Conservation (phyloP, 495 filamentous ascomycete genomes). For the Aspergillus asperescens region DNA sequence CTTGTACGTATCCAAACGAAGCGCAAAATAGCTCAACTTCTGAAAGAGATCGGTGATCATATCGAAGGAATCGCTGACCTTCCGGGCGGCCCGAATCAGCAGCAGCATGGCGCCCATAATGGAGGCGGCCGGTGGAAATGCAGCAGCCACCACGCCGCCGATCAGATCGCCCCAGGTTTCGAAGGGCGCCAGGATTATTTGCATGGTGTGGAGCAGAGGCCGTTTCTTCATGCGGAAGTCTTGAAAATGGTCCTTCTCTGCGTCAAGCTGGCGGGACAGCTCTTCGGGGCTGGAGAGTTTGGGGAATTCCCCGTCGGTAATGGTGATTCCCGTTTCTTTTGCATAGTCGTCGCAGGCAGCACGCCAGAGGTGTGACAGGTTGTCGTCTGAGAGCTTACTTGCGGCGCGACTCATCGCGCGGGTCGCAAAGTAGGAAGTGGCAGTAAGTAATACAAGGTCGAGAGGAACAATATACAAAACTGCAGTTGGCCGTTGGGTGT, state of each 20-base stretch:
- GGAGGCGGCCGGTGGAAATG: slow-evolving; percentile 24
- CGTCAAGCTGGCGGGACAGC: not conserved
- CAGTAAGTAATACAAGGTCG: too few species aligned
- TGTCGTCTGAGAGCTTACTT: not conserved
- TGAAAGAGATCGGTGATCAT: slow-evolving; percentile 19
- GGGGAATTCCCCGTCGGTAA: not conserved
- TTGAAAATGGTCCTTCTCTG: not conserved
- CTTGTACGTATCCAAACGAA: slow-evolving; percentile 1
- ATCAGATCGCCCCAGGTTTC: slow-evolving; percentile 11
- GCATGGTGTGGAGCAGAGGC: not conserved
- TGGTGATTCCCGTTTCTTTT: not conserved
- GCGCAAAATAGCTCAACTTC: slow-evolving; percentile 23
- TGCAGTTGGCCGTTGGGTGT: too few species aligned
- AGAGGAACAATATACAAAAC: too few species aligned
- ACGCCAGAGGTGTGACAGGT: slow-evolving; percentile 9
- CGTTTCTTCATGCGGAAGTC: slow-evolving; percentile 1
- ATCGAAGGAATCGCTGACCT: slow-evolving; percentile 23
- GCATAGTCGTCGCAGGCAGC: slow-evolving; percentile 13
- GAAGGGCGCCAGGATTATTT: not conserved
- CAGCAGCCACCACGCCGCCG: not conserved
- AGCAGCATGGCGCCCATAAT: slow-evolving; percentile 27
- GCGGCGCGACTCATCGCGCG: too few species aligned
- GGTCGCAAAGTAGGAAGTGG: too few species aligned
- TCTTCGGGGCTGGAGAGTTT: not conserved
- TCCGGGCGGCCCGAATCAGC: slow-evolving; percentile 23